Evolutionary conservation across 2,329 filamentous ascomycete genomes (phyloP), one percentile per base, ranked within the genome.

Genomic region (Alternaria arbusti): DNA sequence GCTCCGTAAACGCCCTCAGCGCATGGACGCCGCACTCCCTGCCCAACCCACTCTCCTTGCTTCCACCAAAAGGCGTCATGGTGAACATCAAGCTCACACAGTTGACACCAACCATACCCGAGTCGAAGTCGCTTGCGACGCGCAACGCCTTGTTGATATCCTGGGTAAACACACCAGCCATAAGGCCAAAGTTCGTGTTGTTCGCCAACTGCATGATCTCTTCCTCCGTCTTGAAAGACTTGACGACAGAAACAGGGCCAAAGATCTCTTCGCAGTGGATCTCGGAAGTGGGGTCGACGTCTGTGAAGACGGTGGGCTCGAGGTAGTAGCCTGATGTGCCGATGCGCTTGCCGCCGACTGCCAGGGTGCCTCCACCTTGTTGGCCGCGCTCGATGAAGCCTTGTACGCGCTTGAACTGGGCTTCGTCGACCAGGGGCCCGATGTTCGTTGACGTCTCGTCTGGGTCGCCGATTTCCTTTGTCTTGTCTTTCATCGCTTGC

Each of bases 31-130:
- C 84, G 55, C 82, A 82, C 73, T 87, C 85, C 4, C 84, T 74
- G 3, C 85, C 85, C 15, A 83, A 64, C 0, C 85, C 85, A 61
- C 80, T 83, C 73, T 84, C 79, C 78, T 86, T 87, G 54, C 68
- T 80, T 8, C 85, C 85, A 28, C 85, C 84, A 67, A 87, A 86
- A 0, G 85, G 85, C 4, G 79, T 77, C 5, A 61, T 75, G 44
- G 82, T 68, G 59, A 82, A 81, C 59, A 77, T 74, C 61, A 76
- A 61, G 47, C 73, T 75, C 10, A 76, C 68, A 43, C 74, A 76
- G 49, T 79, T 79, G 36, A 79, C 67, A 22, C 78, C 75, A 3
- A 78, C 74, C 69, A 78, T 79, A 5, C 78, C 76, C 0, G 69
- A 71, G 22, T 80, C 77, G 30, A 80, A 72, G 22, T 79, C 74